A percentile compares a stretch with the other conserved stretches of the same genome.
Evolutionary conservation across 2,329 filamentous ascomycete genomes (phyloP).

Genomic region (Escovopsis weberi): DNA sequence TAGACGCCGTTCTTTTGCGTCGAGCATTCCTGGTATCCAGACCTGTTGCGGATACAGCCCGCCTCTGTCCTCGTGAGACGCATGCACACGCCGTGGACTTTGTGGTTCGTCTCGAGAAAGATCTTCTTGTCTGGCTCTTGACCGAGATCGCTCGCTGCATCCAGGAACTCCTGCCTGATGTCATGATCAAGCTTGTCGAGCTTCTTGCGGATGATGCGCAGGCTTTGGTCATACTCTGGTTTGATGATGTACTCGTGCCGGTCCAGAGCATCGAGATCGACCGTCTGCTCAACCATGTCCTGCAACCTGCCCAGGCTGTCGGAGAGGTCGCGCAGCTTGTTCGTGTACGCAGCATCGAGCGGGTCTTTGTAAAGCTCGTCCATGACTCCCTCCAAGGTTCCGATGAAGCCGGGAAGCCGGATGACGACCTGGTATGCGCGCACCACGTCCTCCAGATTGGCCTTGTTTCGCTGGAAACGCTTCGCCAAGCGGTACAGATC

Average conservation of each 20-base stretch:
- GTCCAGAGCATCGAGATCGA: slow-evolving; percentile 87
- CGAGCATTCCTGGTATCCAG: slow-evolving; percentile 81
- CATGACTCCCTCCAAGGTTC: slow-evolving; percentile 83
- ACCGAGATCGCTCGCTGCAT: slow-evolving; percentile 64
- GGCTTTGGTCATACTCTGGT: slow-evolving; percentile 83
- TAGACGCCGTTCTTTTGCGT: slow-evolving; percentile 99
- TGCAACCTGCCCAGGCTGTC: slow-evolving; percentile 73
- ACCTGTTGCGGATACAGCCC: slow-evolving; percentile 83
- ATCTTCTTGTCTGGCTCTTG: slow-evolving; percentile 98
- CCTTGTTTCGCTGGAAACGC: slow-evolving; percentile 82
- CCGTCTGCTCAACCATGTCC: slow-evolving; percentile 97
- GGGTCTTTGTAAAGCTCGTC: slow-evolving; percentile 85
- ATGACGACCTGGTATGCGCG: slow-evolving; percentile 90
- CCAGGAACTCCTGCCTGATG: slow-evolving; percentile 69
- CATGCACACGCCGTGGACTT: slow-evolving; percentile 93
- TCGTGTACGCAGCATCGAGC: slow-evolving; percentile 75
- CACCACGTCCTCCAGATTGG: slow-evolving; percentile 90
- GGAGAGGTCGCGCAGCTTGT: slow-evolving; percentile 61
- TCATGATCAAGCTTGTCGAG: slow-evolving; percentile 71
- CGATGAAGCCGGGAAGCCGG: slow-evolving; percentile 77
- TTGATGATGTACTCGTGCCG: slow-evolving; percentile 99
- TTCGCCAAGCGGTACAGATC: slow-evolving; percentile 90
- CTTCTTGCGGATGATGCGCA: slow-evolving; percentile 80
- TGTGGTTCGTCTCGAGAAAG: slow-evolving; percentile 82
- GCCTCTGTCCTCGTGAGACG: slow-evolving; percentile 83